Evolutionary conservation across 306 rosid species (phyloP).

Genomic region (Castanospermum australe): DNA sequence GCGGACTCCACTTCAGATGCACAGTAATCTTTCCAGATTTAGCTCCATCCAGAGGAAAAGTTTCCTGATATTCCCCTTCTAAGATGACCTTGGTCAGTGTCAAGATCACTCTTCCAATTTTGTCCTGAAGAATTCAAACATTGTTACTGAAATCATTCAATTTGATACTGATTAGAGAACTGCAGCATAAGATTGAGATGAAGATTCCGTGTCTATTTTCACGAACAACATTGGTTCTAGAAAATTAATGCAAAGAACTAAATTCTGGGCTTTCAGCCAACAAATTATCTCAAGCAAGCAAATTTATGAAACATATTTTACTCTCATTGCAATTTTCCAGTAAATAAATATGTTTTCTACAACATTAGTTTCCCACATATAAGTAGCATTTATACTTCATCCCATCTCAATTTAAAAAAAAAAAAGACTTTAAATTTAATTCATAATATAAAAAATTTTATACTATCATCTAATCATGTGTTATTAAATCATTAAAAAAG

Average conservation of each 20-base stretch:
- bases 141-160: background rate
- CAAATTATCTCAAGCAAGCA: background rate
- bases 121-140: constrained; percentile 50
- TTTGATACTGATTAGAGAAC: background rate
- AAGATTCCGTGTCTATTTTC: too few species aligned
- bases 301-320: background rate
- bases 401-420: too few species aligned
- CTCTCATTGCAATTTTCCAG: background rate
- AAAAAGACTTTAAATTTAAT: too few species aligned
- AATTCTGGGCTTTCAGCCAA: background rate
- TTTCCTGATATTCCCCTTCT: constrained; percentile 71
- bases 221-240: background rate
- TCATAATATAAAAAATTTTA: too few species aligned
- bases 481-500: too few species aligned
- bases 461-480: too few species aligned
- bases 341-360: background rate
- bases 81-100: constrained; percentile 72
- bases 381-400: too few species aligned
- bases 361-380: background rate
- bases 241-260: background rate
- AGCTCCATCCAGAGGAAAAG: constrained; percentile 54
- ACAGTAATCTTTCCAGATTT: constrained; percentile 67
- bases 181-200: constrained; percentile 9
- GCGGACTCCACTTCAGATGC: constrained; percentile 74
- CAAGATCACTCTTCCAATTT: constrained; percentile 74